Base-by-base conservation (phyloP, 331 rosid genomes). In the Erythrophleum ivorense region DNA sequence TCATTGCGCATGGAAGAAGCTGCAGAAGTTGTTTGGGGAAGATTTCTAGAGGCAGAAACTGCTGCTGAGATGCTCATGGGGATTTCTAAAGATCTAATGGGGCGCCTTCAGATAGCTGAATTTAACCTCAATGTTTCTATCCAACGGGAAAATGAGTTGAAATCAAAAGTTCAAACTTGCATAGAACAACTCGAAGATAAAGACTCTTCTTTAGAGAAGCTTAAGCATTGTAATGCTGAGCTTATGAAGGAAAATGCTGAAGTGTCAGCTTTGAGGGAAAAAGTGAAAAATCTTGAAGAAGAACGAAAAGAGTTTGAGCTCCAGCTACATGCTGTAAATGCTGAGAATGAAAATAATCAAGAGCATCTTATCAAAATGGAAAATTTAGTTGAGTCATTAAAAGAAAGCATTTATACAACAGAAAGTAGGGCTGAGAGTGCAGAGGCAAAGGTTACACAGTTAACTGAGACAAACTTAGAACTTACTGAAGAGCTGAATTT, bases 1-100 rank as follows among this genome's bases (percentile, higher is more conserved):
- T 85, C 94, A 18, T 82, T 86, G 73, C 89, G 67, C 80, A 94
- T 92, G 98, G 98, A 92, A 84, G 98, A 92, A 83, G 90, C 98
- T 24, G 90, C 97, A 8, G 91, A 89, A 89, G 92, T 92, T 66
- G 93, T 95, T 85, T 95, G 98, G 99, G 97, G 98, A 85, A 91
- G 99, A 85, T 95, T 95, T 83, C 83, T 96, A 43, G 99, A 96
- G 88, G 99, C 98, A 16, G 98, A 96, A 64, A 93, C 88, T 86
- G 88, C 92, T 48, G 81, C 91, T 1, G 98, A 90, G 88, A 90
- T 86, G 78, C 91, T 94, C 70, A 89, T 85, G 92, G 97, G 97
- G 54, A 90, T 92, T 83, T 93, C 98, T 10, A 91, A 87, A 88
- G 92, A 91, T 67, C 77, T 94, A 64, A 82, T 90, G 78, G 94